A percentile compares a stretch with the other conserved stretches of the same genome.
These are phyloP conservation scores for Aspergillus eucalypticola DNA, from an alignment of 2,329 filamentous ascomycete species.

Conservation along the genomic window DNA sequence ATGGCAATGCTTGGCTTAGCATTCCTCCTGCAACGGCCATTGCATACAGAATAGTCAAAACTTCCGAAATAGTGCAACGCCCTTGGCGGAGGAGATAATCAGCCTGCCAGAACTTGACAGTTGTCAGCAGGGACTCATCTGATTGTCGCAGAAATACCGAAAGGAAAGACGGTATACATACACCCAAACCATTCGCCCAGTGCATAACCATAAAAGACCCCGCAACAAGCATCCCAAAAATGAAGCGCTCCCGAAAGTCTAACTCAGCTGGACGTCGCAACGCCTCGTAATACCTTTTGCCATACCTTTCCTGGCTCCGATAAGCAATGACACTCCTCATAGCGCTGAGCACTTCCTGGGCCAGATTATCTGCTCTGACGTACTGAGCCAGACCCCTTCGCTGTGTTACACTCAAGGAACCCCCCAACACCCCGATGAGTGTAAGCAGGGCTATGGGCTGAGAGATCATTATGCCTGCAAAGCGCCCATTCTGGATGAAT, in stretches of 20 bases:
- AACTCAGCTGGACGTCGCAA: neutral
- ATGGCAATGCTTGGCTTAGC: conserved; percentile 14
- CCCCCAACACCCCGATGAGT: conserved; percentile 6
- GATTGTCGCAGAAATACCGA: neutral
- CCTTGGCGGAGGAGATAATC: conserved; percentile 1
- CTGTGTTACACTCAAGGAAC: neutral
- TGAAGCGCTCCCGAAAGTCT: conserved; percentile 6
- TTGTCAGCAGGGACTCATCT: neutral
- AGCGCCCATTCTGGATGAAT: neutral
- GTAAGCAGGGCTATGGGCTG: conserved; percentile 75
- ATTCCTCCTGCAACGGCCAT: conserved; percentile 9
- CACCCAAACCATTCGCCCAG: conserved; percentile 13
- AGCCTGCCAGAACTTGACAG: conserved; percentile 12
- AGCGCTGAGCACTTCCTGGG: conserved; percentile 8
- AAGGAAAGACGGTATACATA: neutral
- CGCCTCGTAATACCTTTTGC: conserved; percentile 1
- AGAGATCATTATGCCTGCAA: conserved; percentile 9
- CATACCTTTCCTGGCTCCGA: conserved; percentile 7
- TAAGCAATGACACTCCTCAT: conserved; percentile 10
- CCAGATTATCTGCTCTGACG: neutral
- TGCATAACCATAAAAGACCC: conserved; percentile 6
- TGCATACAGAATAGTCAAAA: conserved; percentile 13
- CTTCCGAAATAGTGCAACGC: conserved; percentile 9
- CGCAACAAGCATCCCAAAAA: conserved; percentile 9
- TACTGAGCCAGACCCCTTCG: neutral